Base-by-base conservation (phyloP, 257 asterid genomes). In the Salvia miltiorrhiza region DNA sequence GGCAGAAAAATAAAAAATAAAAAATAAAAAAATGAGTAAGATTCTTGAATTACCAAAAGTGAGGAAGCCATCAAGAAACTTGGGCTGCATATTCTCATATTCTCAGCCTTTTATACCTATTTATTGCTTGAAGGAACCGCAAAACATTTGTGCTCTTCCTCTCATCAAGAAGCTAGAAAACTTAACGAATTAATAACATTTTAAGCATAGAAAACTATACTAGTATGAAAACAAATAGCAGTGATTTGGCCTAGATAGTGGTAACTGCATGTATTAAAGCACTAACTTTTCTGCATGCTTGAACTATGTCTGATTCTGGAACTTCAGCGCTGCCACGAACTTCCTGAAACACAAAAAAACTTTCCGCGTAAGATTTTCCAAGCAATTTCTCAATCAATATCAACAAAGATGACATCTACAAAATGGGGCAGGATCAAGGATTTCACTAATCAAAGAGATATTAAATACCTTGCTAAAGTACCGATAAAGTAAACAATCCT, bases 251-350 rank as follows among this genome's bases (percentile, higher is more conserved):
- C 23, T 19, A 52, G 39, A 74, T 14, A 53, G 28, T 47, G 47
- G 30, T 40, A 14, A 73, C 20, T 26, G 58, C 28, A 72, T 73
- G 65, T 55, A 41, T n/a, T 45, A 41, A 50, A 57, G 70, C 28
- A 86, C 90, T 84, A 45, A 91, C 97, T 72, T 95, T 87, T 85
- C 96, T 79, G 84, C 98, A 92, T 39, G 96, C 88, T 81, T 92
- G 89, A 79, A 85, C 98, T 53, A 92, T 89, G 74, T 89, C 98
- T 30, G 95, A 87, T 77, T 92, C 98, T 53, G 86, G 86, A 69
- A 81, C 73, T 12, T 92, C 98, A 0, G 63, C 76, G 49, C 75
- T 72, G 56, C 95, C 98, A 63, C 96, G 94, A 59, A 88, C 83
- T 74, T 89, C 98, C 96, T 92, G 83, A 73, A 80, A 73, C 48